Conservation (phyloP, 192 early-diverging fungal species). For the Gryganskiella cystojenkinii region DNA sequence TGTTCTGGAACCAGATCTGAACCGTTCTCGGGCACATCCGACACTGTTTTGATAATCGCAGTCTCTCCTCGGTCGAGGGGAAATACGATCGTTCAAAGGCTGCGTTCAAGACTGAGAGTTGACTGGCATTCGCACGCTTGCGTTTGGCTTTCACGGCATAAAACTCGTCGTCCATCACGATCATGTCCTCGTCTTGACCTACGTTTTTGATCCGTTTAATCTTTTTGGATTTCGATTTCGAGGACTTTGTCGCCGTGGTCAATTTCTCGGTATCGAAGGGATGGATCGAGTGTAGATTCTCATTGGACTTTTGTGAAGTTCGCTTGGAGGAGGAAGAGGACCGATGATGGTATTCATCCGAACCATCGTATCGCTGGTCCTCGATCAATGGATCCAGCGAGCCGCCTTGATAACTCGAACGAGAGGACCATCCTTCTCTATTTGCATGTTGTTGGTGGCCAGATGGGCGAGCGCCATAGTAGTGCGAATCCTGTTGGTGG, state of each 20-base stretch:
- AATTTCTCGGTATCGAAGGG: slow-evolving; percentile 42
- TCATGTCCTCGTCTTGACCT: slow-evolving; percentile 41
- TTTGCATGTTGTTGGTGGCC: slow-evolving; percentile 5
- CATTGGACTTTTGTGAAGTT: not conserved
- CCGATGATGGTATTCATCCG: not conserved
- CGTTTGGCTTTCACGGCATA: slow-evolving; percentile 75
- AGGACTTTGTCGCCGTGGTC: not conserved
- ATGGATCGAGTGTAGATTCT: slow-evolving; percentile 21
- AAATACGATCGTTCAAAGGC: slow-evolving; percentile 84
- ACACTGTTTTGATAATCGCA: slow-evolving; percentile 80
- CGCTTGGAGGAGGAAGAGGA: slow-evolving; percentile 23
- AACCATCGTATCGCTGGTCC: slow-evolving; percentile 7
- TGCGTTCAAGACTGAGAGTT: slow-evolving; percentile 81
- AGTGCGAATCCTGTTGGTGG: slow-evolving; percentile 12
- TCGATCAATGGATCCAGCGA: not conserved
- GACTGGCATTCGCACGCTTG: slow-evolving; percentile 83
- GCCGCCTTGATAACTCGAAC: not conserved
- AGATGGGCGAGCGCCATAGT: slow-evolving; percentile 8
- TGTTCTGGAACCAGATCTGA: slow-evolving; percentile 99
- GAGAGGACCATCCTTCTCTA: not conserved
- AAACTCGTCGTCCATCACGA: slow-evolving; percentile 45
- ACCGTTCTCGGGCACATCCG: slow-evolving; percentile 92
- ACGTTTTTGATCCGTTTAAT: slow-evolving; percentile 41
- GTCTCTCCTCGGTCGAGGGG: slow-evolving; percentile 84
- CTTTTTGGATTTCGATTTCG: slow-evolving; percentile 42